phyloP scores from a whole-genome alignment of 2,329 filamentous ascomycete genomes.

The Aspergillus ruber region DNA sequence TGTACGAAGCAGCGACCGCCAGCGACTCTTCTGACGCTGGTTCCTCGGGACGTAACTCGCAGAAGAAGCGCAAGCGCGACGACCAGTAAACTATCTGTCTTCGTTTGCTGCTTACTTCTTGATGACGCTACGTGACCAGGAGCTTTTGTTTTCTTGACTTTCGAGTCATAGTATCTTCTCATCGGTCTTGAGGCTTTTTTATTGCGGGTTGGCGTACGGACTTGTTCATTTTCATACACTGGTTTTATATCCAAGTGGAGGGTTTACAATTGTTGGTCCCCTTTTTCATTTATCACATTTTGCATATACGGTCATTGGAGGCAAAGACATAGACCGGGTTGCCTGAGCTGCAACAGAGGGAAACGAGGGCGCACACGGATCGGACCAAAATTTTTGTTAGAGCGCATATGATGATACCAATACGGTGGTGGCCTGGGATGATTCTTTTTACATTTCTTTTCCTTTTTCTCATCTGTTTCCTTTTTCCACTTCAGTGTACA shows the following conservation, averaged over 20 bases:
- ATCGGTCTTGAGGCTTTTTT: slow-evolving; percentile 18
- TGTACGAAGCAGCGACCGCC: slow-evolving; percentile 74
- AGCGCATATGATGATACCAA: slow-evolving; percentile 10
- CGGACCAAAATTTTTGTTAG: slow-evolving; percentile 14
- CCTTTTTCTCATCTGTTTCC: slow-evolving; percentile 14
- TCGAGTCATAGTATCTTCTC: slow-evolving; percentile 14
- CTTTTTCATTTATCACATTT: slow-evolving; percentile 5
- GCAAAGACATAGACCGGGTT: slow-evolving; percentile 9
- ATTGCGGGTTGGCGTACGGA: slow-evolving; percentile 31
- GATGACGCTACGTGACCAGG: slow-evolving; percentile 37
- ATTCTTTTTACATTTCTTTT: slow-evolving; percentile 12
- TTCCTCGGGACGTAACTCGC: slow-evolving; percentile 44
- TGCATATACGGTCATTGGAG: slow-evolving; percentile 4
- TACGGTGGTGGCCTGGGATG: slow-evolving; percentile 18
- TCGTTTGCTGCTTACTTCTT: slow-evolving; percentile 14
- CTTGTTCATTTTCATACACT: slow-evolving; percentile 16
- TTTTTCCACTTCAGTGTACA: slow-evolving; percentile 38
- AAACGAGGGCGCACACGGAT: slow-evolving; percentile 12
- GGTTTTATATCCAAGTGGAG: slow-evolving; percentile 12
- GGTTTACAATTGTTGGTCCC: slow-evolving; percentile 1
- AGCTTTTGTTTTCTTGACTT: slow-evolving; percentile 23
- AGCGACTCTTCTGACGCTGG: slow-evolving; percentile 37
- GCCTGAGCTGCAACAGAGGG: slow-evolving; percentile 5
- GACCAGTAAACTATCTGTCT: slow-evolving; percentile 32
- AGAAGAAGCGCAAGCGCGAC: slow-evolving; percentile 72